phyloP scores from a whole-genome alignment of 768 basidiomycete species.

The Dentipellis sp. region DNA sequence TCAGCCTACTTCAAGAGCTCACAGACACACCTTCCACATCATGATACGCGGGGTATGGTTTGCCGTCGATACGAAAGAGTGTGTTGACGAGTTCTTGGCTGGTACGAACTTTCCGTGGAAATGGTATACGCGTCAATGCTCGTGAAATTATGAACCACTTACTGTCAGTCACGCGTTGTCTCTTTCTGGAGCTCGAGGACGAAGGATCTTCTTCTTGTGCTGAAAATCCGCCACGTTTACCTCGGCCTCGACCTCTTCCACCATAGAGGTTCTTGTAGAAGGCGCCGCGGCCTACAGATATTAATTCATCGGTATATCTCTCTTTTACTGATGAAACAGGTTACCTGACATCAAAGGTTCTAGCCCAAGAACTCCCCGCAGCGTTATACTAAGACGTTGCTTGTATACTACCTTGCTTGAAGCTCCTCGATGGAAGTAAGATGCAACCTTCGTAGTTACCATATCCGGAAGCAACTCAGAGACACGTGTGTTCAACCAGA shows the following conservation, averaged over 20 bases:
- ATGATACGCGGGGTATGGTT: conserved; percentile 6
- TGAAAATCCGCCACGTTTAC: neutral
- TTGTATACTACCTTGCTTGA: too few relatives aligned
- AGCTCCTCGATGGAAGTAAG: too few relatives aligned
- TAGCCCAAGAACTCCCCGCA: too few relatives aligned
- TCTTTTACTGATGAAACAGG: too few relatives aligned
- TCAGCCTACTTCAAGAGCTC: neutral
- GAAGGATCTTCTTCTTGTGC: neutral
- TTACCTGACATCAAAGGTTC: too few relatives aligned
- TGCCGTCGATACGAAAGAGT: conserved; percentile 2
- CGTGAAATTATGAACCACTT: neutral
- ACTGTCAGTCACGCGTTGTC: neutral
- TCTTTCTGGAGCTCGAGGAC: neutral
- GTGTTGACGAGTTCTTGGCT: neutral
- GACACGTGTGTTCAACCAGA: too few relatives aligned
- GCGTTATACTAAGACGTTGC: too few relatives aligned
- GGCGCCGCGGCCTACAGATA: conserved; percentile 4
- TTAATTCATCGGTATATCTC: too few relatives aligned
- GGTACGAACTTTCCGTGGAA: neutral
- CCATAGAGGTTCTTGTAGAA: conserved; percentile 15
- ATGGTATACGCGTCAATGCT: neutral
- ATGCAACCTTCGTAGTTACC: too few relatives aligned
- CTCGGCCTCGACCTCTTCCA: conserved; percentile 1
- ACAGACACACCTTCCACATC: neutral
- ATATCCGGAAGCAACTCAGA: too few relatives aligned